phyloP scores from a whole-genome alignment of 352 stramenopile genomes.

The Globisporangium nagaii region DNA sequence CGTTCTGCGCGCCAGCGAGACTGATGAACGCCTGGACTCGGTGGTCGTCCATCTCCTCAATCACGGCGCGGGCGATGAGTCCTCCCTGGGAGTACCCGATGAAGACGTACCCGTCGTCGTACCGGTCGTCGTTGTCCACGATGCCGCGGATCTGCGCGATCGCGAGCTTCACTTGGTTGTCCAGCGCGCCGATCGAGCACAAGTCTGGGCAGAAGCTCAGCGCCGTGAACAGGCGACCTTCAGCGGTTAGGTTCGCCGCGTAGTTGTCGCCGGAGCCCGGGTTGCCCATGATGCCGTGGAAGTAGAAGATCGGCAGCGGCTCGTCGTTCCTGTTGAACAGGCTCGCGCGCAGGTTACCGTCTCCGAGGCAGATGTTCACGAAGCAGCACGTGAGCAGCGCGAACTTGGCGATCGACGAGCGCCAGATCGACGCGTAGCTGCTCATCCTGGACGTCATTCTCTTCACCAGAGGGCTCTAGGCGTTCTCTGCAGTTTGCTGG shows the following conservation, averaged over 20 bases:
- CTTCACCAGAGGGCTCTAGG: no score
- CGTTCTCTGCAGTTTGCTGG: not conserved
- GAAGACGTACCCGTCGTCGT: slow-evolving; percentile 37
- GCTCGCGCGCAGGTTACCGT: not conserved
- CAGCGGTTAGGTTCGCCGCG: slow-evolving; percentile 26
- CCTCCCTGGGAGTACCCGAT: slow-evolving; percentile 46
- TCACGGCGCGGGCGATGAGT: slow-evolving; percentile 31
- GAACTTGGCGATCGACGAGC: not conserved
- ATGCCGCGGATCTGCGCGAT: slow-evolving; percentile 29
- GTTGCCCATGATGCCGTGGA: slow-evolving; percentile 33
- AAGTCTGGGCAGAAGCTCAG: slow-evolving; percentile 29
- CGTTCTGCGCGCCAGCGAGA: slow-evolving; percentile 34
- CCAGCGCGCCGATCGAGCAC: slow-evolving; percentile 26
- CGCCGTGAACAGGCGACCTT: slow-evolving; percentile 23
- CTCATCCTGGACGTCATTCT: not conserved
- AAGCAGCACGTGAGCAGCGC: not conserved
- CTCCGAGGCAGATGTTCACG: not conserved
- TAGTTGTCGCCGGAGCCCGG: slow-evolving; percentile 14
- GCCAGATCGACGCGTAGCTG: not conserved
- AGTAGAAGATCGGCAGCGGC: slow-evolving; percentile 32
- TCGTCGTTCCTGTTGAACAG: not conserved
- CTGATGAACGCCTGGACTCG: slow-evolving; percentile 40
- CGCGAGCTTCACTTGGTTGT: slow-evolving; percentile 27
- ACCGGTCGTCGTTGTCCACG: slow-evolving; percentile 16
- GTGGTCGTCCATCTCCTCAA: slow-evolving; percentile 59